phyloP scores from a whole-genome alignment of 202 grass and related monocot genomes.

The Zoysia matrella region DNA sequence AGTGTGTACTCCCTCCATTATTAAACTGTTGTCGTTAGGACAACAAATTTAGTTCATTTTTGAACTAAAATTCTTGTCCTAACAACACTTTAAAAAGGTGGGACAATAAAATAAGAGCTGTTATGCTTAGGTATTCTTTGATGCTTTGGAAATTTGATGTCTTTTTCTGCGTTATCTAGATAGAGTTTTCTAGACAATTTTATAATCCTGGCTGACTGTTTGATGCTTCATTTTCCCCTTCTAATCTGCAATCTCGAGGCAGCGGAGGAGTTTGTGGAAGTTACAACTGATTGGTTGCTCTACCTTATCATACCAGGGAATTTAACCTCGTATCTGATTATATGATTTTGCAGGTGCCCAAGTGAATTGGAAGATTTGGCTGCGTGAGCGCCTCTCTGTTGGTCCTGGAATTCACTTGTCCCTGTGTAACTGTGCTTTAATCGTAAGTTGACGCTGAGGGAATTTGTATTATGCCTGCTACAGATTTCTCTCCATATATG shows the following conservation, averaged over 20 bases:
- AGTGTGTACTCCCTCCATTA: background rate
- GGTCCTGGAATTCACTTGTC: conserved; percentile 37
- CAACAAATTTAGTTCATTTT: too few species aligned
- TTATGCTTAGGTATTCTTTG: background rate
- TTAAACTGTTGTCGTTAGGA: too few species aligned
- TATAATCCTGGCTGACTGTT: background rate
- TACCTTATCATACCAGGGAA: background rate
- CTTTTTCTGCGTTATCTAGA: background rate
- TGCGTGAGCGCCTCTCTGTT: conserved; percentile 15
- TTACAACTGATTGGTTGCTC: background rate
- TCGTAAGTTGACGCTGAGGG: conserved; percentile 21
- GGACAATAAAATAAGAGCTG: background rate
- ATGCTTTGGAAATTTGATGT: background rate
- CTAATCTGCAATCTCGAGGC: background rate
- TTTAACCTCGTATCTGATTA: background rate
- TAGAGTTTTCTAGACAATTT: background rate
- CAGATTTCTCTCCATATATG: conserved; percentile 30
- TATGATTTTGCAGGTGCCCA: conserved; percentile 15
- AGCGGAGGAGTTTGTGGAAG: background rate
- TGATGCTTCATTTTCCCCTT: background rate
- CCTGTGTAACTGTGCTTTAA: conserved; percentile 43
- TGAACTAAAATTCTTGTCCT: too few species aligned
- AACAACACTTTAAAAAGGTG: too few species aligned
- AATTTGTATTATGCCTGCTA: conserved; percentile 49
- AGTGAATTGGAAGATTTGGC: conserved; percentile 38